Evolutionary conservation across 2,329 filamentous ascomycete species (phyloP).

Genomic region (Aureobasidium pullulans): DNA sequence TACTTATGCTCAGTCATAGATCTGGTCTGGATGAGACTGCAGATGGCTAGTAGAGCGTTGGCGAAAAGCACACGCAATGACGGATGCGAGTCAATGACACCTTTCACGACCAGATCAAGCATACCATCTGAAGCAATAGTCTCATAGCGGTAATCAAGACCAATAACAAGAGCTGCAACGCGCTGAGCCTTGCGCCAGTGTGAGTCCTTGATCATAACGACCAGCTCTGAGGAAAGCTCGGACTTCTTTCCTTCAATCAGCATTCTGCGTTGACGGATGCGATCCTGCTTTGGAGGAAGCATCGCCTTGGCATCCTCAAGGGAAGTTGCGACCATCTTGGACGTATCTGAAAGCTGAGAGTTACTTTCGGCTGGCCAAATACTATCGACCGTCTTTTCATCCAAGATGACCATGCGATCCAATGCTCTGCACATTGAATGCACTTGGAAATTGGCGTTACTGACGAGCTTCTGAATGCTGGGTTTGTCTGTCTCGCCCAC

Average conservation of each 20-base stretch:
- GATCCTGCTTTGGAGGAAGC: slow-evolving; percentile 61
- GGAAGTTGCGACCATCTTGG: slow-evolving; percentile 26
- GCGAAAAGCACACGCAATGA: slow-evolving; percentile 74
- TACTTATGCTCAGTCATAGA: slow-evolving; percentile 82
- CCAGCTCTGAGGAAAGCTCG: slow-evolving; percentile 71
- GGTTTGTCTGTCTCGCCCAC: slow-evolving; percentile 87
- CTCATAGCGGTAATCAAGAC: slow-evolving; percentile 86
- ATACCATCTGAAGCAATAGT: slow-evolving; percentile 74
- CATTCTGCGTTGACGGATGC: slow-evolving; percentile 65
- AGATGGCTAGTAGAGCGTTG: slow-evolving; percentile 66
- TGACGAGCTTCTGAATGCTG: slow-evolving; percentile 84
- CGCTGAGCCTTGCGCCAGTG: slow-evolving; percentile 96
- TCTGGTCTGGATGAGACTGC: slow-evolving; percentile 80
- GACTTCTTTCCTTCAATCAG: slow-evolving; percentile 80
- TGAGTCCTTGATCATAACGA: slow-evolving; percentile 65
- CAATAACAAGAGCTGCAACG: slow-evolving; percentile 83
- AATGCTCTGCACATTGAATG: slow-evolving; percentile 87
- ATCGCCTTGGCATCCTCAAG: slow-evolving; percentile 51
- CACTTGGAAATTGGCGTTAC: slow-evolving; percentile 72
- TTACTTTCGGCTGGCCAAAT: slow-evolving; percentile 53
- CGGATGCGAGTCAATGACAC: slow-evolving; percentile 85
- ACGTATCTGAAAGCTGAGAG: slow-evolving; percentile 13
- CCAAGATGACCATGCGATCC: slow-evolving; percentile 76
- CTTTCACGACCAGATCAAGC: slow-evolving; percentile 72
- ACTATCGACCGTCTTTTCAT: slow-evolving; percentile 60